Evolutionary conservation across 495 filamentous ascomycete genomes (phyloP).

Genomic region (Aspergillus bertholletiae): DNA sequence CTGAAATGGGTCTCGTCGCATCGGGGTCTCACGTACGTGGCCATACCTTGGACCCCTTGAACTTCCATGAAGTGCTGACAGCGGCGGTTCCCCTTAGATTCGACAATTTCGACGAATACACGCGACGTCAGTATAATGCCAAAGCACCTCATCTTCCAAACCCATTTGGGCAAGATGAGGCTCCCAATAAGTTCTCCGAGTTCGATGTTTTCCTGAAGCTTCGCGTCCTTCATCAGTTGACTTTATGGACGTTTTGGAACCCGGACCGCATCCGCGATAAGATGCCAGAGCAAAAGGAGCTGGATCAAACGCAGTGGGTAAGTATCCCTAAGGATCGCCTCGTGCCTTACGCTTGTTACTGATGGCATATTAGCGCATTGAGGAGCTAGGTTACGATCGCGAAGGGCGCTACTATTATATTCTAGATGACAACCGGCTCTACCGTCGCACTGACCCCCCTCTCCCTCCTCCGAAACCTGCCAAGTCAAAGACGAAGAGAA

Average conservation of each 20-base stretch:
- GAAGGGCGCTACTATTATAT: conserved; percentile 84
- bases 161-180: conserved; percentile 80
- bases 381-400: conserved; percentile 84
- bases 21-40: conserved; percentile 78
- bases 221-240: conserved; percentile 83
- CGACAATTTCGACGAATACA: conserved; percentile 92
- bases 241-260: conserved; percentile 85
- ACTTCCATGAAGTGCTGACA: not conserved
- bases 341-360: not conserved
- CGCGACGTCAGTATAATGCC: conserved; percentile 80
- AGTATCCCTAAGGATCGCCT: conserved; percentile 18
- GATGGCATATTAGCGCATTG: conserved; percentile 66
- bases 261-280: conserved; percentile 81
- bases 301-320: conserved; percentile 82
- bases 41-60: not conserved
- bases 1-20: conserved; percentile 94
- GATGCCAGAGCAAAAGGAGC: conserved; percentile 78
- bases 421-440: conserved; percentile 90
- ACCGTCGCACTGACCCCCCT: conserved; percentile 71
- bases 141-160: conserved; percentile 74
- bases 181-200: conserved; percentile 66
- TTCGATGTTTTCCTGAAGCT: conserved; percentile 87
- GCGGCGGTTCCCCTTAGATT: conserved; percentile 45
- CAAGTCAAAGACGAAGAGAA: conserved; percentile 74
- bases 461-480: conserved; percentile 51